A percentile compares a stretch with the other conserved stretches of the same genome.
Evolutionary conservation across 2,329 filamentous ascomycete species (phyloP).

Genomic region (Thelonectria rubi): DNA sequence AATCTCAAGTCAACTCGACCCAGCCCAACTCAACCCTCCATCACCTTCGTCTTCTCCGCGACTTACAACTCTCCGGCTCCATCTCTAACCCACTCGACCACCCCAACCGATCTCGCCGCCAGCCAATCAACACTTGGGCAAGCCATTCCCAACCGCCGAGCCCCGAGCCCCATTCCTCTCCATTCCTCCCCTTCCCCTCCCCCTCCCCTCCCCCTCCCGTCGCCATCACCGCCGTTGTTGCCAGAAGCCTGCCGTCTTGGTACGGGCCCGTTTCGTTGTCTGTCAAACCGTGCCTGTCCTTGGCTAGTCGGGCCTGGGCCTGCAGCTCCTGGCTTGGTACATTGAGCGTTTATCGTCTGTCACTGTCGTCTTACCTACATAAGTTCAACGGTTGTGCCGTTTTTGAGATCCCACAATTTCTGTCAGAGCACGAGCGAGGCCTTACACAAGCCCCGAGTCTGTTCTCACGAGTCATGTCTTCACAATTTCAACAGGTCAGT

Average conservation of each 20-base stretch:
- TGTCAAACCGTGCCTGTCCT: constrained; percentile 1
- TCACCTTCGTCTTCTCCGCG: constrained; percentile 9
- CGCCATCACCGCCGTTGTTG: constrained; percentile 10
- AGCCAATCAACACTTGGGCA: constrained; percentile 21
- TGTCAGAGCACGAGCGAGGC: constrained; percentile 12
- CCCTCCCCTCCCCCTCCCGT: constrained; percentile 14
- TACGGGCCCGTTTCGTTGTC: constrained; percentile 10
- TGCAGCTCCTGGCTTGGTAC: constrained; percentile 4
- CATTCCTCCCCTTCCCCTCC: neutral
- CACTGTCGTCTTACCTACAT: neutral
- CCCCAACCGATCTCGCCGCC: constrained; percentile 15
- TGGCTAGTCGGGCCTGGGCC: neutral
- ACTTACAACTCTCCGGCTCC: constrained; percentile 21
- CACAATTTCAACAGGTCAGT: constrained; percentile 41
- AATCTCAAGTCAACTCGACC: neutral
- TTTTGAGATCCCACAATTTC: neutral
- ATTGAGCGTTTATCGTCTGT: neutral
- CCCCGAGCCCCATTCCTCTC: neutral
- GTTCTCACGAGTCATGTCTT: constrained; percentile 33
- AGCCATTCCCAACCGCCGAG: constrained; percentile 13
- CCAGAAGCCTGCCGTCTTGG: constrained; percentile 13
- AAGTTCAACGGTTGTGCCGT: neutral
- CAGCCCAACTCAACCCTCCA: neutral
- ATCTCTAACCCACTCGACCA: constrained; percentile 22
- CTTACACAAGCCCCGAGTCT: constrained; percentile 1